phyloP scores from a whole-genome alignment of 2,329 filamentous ascomycete genomes.

The Epichloe baconii region DNA sequence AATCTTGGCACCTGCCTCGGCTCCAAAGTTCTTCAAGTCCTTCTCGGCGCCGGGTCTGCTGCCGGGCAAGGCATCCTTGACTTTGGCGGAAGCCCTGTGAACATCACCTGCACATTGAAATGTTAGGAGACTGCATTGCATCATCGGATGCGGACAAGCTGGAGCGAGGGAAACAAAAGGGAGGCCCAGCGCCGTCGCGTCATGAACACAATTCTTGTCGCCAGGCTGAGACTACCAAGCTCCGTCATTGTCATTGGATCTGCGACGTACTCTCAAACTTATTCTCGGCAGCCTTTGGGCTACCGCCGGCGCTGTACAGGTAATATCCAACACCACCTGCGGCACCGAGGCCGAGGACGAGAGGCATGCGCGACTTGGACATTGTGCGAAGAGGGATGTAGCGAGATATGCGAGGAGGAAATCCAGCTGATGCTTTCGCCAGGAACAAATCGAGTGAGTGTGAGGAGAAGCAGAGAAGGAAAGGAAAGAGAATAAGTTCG shows the following conservation, averaged over 20 bases:
- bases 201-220: neutral
- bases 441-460: neutral
- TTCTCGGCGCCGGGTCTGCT: constrained; percentile 50
- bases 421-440: neutral
- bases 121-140: neutral
- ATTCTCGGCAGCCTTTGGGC: constrained; percentile 72
- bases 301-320: constrained; percentile 75
- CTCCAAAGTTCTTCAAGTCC: constrained; percentile 36
- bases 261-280: constrained; percentile 58
- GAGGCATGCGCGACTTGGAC: constrained; percentile 33
- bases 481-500: neutral
- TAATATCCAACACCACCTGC: constrained; percentile 73
- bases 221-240: neutral
- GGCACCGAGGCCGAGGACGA: constrained; percentile 46
- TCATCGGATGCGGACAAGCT: neutral
- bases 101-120: constrained; percentile 54
- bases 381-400: constrained; percentile 19
- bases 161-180: neutral
- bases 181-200: neutral
- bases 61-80: constrained; percentile 54
- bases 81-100: constrained; percentile 50
- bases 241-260: neutral
- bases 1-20: constrained; percentile 47
- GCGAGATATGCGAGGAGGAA: neutral
- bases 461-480: neutral